A percentile compares a stretch with the other conserved stretches of the same genome.
phyloP scores from a whole-genome alignment of 2,329 filamentous ascomycete species.

The Cercospora nicotianae region DNA sequence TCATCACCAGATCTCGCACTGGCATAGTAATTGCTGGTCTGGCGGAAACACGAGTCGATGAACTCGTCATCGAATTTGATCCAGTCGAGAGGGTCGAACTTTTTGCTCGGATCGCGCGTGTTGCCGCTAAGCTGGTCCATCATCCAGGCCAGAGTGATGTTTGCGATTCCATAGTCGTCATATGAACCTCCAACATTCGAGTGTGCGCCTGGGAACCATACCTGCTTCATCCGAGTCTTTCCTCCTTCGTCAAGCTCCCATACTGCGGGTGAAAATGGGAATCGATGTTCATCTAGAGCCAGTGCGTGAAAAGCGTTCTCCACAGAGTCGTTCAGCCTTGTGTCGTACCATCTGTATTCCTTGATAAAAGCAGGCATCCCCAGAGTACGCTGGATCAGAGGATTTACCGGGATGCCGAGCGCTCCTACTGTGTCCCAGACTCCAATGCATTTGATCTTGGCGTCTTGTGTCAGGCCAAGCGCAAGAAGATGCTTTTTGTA shows the following conservation, averaged over 20 bases:
- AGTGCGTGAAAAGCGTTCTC: constrained; percentile 59
- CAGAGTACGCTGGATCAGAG: constrained; percentile 36
- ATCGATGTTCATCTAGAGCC: constrained; percentile 55
- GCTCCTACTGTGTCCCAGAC: constrained; percentile 54
- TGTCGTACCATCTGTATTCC: constrained; percentile 40
- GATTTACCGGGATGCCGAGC: constrained; percentile 40
- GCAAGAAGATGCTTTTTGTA: constrained; percentile 33
- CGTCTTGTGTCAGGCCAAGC: constrained; percentile 28
- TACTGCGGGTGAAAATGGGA: constrained; percentile 53
- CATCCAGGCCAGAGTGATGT: constrained; percentile 47
- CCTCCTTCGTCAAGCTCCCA: constrained; percentile 42
- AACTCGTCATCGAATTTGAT: constrained; percentile 40
- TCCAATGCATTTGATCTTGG: constrained; percentile 44
- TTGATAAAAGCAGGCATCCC: constrained; percentile 35
- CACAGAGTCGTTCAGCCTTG: constrained; percentile 40
- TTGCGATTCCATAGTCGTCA: constrained; percentile 38
- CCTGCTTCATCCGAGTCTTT: constrained; percentile 48
- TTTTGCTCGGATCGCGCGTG: constrained; percentile 25
- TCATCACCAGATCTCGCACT: constrained; percentile 17
- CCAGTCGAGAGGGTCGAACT: constrained; percentile 36
- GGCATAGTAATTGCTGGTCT: constrained; percentile 30
- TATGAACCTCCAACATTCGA: constrained; percentile 54
- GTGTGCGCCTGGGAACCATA: constrained; percentile 59
- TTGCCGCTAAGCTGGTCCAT: constrained; percentile 43
- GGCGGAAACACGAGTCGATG: constrained; percentile 34